Evolutionary conservation across 495 filamentous ascomycete genomes (phyloP).

Genomic region (Sporormia fimetaria): DNA sequence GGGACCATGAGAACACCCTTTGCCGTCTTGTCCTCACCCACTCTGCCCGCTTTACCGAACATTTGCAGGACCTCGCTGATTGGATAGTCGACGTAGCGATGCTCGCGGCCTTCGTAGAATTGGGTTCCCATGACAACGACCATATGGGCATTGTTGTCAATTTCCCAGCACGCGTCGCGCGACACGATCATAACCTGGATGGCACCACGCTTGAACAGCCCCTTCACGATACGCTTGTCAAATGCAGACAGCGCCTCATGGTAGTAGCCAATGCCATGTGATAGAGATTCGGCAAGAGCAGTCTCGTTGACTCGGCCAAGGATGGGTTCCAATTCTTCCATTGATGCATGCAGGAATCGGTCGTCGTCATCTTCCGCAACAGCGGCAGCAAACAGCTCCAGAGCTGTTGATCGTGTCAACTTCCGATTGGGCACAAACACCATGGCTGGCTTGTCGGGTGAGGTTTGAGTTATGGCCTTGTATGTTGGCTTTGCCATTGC

Average conservation of each 20-base stretch:
- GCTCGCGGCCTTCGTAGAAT: slow-evolving; percentile 92
- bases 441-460: slow-evolving; percentile 76
- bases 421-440: slow-evolving; percentile 89
- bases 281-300: slow-evolving; percentile 79
- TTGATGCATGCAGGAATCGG: slow-evolving; percentile 72
- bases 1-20: slow-evolving; percentile 92
- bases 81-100: slow-evolving; percentile 95
- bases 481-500: slow-evolving; percentile 96
- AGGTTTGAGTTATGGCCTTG: slow-evolving; percentile 70
- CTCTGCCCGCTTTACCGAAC: slow-evolving; percentile 85
- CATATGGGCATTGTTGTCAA: slow-evolving; percentile 75
- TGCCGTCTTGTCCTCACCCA: slow-evolving; percentile 65
- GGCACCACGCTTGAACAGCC: slow-evolving; percentile 81
- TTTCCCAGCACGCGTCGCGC: slow-evolving; percentile 92
- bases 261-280: slow-evolving; percentile 93
- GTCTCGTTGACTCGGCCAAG: slow-evolving; percentile 72
- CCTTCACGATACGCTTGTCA: slow-evolving; percentile 87
- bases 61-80: slow-evolving; percentile 98
- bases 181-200: slow-evolving; percentile 91
- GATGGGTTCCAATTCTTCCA: slow-evolving; percentile 69
- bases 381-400: slow-evolving; percentile 76
- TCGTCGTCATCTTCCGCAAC: slow-evolving; percentile 86
- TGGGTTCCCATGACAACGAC: slow-evolving; percentile 98
- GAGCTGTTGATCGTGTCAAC: slow-evolving; percentile 78
- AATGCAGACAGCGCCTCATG: slow-evolving; percentile 81